These are phyloP conservation scores for Ciborinia camelliae DNA, from an alignment of 2,329 filamentous ascomycete genomes.

Conservation along the genomic window DNA sequence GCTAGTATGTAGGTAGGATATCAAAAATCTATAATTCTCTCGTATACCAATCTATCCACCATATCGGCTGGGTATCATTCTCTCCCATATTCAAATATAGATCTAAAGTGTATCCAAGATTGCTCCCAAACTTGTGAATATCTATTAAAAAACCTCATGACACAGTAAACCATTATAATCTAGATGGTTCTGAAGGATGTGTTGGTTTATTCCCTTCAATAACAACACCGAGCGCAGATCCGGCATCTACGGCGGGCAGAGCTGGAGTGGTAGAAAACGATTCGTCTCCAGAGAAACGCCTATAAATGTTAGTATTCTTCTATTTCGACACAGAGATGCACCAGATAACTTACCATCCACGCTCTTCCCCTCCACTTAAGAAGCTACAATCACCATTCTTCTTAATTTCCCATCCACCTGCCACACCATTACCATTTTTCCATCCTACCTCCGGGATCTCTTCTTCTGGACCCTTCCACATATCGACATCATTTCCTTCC, in stretches of 20 bases:
- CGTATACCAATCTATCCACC: neutral
- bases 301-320: conserved; percentile 28
- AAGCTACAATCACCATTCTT: conserved; percentile 84
- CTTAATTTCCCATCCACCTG: conserved; percentile 76
- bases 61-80: conserved; percentile 1
- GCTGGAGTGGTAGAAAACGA: conserved; percentile 44
- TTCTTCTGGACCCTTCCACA: conserved; percentile 40
- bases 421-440: conserved; percentile 59
- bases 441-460: conserved; percentile 48
- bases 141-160: neutral
- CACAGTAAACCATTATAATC: conserved; percentile 13
- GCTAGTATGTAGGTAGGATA: neutral
- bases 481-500: conserved; percentile 39
- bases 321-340: conserved; percentile 11
- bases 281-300: conserved; percentile 57
- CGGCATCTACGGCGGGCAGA: conserved; percentile 34
- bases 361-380: conserved; percentile 73
- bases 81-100: neutral
- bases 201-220: conserved; percentile 35
- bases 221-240: conserved; percentile 38
- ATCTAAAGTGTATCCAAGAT: conserved; percentile 2
- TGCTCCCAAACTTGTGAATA: neutral
- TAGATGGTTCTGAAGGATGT: conserved; percentile 17
- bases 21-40: conserved; percentile 1
- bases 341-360: conserved; percentile 68